Conservation (phyloP, 2,329 filamentous ascomycete genomes). For the Hyphodiscus sp. region DNA sequence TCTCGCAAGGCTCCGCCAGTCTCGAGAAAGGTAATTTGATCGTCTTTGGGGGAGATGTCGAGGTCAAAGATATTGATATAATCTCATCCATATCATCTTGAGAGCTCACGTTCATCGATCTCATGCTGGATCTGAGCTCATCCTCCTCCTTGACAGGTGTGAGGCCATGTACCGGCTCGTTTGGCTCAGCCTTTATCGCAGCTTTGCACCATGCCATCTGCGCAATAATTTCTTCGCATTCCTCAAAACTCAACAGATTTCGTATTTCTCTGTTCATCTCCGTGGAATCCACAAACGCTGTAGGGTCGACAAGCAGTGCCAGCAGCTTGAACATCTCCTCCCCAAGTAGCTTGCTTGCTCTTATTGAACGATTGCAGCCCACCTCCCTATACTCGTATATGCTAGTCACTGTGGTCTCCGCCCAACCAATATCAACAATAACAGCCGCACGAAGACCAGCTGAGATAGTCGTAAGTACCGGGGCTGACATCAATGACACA, state of each 20-base stretch:
- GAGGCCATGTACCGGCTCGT: conserved; percentile 29
- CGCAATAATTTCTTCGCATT: conserved; percentile 72
- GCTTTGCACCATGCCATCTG: conserved; percentile 71
- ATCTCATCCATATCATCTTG: conserved; percentile 13
- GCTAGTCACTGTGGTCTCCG: conserved; percentile 77
- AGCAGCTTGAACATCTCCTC: conserved; percentile 63
- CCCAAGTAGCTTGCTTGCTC: conserved; percentile 67
- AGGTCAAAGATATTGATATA: conserved; percentile 38
- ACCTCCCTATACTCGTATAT: conserved; percentile 90
- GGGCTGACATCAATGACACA: conserved; percentile 72
- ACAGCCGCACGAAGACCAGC: conserved; percentile 82
- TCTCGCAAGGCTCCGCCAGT: conserved; percentile 70
- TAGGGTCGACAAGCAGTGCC: conserved; percentile 36
- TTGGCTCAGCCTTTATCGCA: conserved; percentile 10
- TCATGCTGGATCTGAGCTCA: conserved; percentile 35
- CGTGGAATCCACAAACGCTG: conserved; percentile 19
- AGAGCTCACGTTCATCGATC: conserved; percentile 17
- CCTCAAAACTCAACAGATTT: conserved; percentile 57
- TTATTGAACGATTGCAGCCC: conserved; percentile 58
- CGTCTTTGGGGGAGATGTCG: conserved; percentile 42
- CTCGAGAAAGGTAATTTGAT: conserved; percentile 62
- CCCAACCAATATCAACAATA: conserved; percentile 88
- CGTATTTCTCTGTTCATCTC: conserved; percentile 8
- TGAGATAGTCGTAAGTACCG: conserved; percentile 67
- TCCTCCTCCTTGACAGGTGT: conserved; percentile 53